Conservation (phyloP, 108 stramenopile genomes). For the Stephanodiscus minutulus region DNA sequence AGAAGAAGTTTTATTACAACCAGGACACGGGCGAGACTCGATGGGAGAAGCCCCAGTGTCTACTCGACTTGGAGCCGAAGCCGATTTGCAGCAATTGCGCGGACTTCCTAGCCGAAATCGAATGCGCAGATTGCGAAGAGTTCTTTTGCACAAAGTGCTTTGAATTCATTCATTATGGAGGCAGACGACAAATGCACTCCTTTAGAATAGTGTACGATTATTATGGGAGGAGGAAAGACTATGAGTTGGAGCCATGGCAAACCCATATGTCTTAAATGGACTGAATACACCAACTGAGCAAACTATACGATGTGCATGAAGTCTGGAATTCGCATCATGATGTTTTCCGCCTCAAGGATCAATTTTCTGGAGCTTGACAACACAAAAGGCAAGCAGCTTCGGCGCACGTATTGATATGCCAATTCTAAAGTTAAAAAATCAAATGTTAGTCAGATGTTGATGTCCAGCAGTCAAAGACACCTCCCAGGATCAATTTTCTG, state of each 20-base stretch:
- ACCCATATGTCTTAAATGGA: no score
- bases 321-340: no score
- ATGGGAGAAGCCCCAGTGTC: constrained; percentile 80
- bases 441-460: no score
- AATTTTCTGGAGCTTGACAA: no score
- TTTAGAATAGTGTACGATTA: constrained; percentile 37
- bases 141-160: constrained; percentile 70
- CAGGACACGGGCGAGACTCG: constrained; percentile 78
- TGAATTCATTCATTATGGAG: constrained; percentile 36
- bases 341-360: no score
- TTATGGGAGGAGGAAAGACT: constrained; percentile 34
- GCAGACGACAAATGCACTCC: constrained; percentile 4
- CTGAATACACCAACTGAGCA: no score
- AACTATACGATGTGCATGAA: no score
- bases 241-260: no score
- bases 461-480: no score
- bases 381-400: no score
- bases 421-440: no score
- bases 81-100: constrained; percentile 76
- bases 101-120: constrained; percentile 57
- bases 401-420: no score
- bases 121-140: constrained; percentile 73
- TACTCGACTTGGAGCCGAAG: constrained; percentile 76
- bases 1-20: constrained; percentile 75
- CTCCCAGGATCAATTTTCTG: neutral